phyloP scores from a whole-genome alignment of 2,329 filamentous ascomycete genomes.

The Paracoccidioides lutzii region DNA sequence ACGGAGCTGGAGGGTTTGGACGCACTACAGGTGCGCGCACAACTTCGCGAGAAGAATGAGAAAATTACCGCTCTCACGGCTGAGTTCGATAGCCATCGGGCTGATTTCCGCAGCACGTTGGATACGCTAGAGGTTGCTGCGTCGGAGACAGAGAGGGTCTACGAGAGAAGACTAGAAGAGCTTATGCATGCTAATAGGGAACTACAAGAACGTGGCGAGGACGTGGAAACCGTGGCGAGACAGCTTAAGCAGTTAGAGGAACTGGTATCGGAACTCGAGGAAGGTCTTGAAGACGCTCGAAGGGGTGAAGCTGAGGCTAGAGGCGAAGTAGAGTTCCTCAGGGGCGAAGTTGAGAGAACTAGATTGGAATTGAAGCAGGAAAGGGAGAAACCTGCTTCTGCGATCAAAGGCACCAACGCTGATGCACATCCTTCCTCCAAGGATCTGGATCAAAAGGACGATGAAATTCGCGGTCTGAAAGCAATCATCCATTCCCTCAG shows the following conservation, averaged over 20 bases:
- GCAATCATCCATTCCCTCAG: constrained; percentile 95
- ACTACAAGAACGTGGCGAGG: constrained; percentile 66
- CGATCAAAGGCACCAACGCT: constrained; percentile 40
- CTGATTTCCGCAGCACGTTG: constrained; percentile 92
- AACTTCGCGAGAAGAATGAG: constrained; percentile 89
- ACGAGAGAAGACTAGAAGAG: constrained; percentile 50
- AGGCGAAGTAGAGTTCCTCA: constrained; percentile 87
- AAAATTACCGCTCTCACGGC: constrained; percentile 86
- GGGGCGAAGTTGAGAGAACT: constrained; percentile 87
- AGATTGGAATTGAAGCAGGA: constrained; percentile 78
- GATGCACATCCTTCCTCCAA: constrained; percentile 38
- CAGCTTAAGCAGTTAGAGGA: constrained; percentile 95
- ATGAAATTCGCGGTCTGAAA: constrained; percentile 92
- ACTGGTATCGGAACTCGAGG: constrained; percentile 89
- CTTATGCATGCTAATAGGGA: constrained; percentile 73
- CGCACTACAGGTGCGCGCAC: constrained; percentile 59
- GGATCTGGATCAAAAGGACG: constrained; percentile 85
- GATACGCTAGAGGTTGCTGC: constrained; percentile 93
- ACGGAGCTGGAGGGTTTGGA: constrained; percentile 76
- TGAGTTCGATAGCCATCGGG: constrained; percentile 88
- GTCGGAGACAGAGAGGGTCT: constrained; percentile 85
- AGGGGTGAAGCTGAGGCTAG: constrained; percentile 90
- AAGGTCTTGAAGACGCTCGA: constrained; percentile 87
- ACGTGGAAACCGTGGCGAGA: constrained; percentile 79
- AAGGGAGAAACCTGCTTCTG: constrained; percentile 63